These are phyloP conservation scores for Thelephora terrestris DNA, from an alignment of 1,284 basidiomycete species.

Conservation along the genomic window DNA sequence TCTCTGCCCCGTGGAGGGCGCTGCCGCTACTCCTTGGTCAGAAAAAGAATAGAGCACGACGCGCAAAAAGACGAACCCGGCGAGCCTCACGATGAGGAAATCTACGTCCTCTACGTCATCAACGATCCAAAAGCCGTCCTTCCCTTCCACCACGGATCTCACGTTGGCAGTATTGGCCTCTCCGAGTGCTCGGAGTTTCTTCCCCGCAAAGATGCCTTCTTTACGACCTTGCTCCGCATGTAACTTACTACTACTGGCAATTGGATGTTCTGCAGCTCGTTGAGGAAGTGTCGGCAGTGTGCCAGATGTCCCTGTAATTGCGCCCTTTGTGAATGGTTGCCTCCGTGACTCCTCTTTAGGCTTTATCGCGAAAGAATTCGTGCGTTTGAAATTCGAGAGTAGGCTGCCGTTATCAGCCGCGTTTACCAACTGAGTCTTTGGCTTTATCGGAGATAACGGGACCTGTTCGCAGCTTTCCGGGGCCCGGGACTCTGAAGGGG, in stretches of 20 bases:
- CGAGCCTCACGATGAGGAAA: constrained; percentile 59
- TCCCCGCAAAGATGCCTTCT: constrained; percentile 36
- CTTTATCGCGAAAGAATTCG: constrained; percentile 10
- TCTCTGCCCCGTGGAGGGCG: constrained; percentile 44
- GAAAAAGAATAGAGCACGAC: background rate
- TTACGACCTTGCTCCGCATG: background rate
- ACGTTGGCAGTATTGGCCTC: constrained; percentile 51
- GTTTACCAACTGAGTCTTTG: background rate
- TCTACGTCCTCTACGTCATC: constrained; percentile 43
- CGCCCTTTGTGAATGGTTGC: constrained; percentile 5
- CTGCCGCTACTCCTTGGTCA: constrained; percentile 38
- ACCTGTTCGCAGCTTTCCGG: constrained; percentile 6
- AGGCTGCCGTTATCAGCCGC: constrained; percentile 1
- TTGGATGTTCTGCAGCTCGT: constrained; percentile 3
- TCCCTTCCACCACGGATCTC: constrained; percentile 42
- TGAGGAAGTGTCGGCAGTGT: background rate
- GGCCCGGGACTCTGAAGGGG: constrained; percentile 36
- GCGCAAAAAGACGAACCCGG: constrained; percentile 37
- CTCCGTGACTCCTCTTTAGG: constrained; percentile 1
- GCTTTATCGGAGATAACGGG: constrained; percentile 6
- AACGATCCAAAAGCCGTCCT: constrained; percentile 40
- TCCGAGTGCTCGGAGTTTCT: constrained; percentile 47
- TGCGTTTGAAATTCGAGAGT: constrained; percentile 10
- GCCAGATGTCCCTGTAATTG: background rate
- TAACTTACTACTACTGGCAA: background rate